Evolutionary conservation across 2,329 filamentous ascomycete species (phyloP).

Genomic region (Alternaria burnsii): DNA sequence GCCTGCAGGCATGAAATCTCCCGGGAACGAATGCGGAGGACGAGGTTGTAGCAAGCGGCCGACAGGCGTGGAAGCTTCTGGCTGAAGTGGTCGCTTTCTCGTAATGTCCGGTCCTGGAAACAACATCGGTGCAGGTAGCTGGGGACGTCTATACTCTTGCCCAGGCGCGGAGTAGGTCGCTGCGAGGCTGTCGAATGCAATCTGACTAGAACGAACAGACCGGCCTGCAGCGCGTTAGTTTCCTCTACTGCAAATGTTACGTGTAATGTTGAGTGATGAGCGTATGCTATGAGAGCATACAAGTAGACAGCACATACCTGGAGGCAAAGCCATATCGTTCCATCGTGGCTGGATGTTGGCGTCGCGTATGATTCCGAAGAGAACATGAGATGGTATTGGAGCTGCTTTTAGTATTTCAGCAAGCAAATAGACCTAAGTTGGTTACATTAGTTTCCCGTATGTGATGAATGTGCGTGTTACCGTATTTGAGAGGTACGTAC

Average conservation of each 20-base stretch:
- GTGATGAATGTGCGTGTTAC: slow-evolving; percentile 5
- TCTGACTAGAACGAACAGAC: slow-evolving; percentile 49
- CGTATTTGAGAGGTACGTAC: slow-evolving; percentile 41
- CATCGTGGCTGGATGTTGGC: slow-evolving; percentile 57
- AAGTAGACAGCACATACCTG: slow-evolving; percentile 51
- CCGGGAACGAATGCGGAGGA: slow-evolving; percentile 48
- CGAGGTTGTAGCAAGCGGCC: slow-evolving; percentile 58
- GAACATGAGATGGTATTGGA: slow-evolving; percentile 53
- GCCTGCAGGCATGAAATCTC: slow-evolving; percentile 39
- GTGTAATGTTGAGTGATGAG: neutral
- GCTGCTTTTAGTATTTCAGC: slow-evolving; percentile 62
- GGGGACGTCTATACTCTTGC: slow-evolving; percentile 42
- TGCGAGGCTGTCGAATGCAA: slow-evolving; percentile 44
- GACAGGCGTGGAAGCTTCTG: slow-evolving; percentile 42
- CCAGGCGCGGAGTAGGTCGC: slow-evolving; percentile 28
- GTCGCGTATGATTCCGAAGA: slow-evolving; percentile 56
- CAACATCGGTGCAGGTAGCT: slow-evolving; percentile 40
- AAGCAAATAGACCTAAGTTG: slow-evolving; percentile 54
- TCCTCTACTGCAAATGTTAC: neutral
- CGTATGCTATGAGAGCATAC: neutral
- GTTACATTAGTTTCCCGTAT: slow-evolving; percentile 8
- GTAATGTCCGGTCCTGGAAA: slow-evolving; percentile 45
- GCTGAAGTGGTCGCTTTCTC: slow-evolving; percentile 49
- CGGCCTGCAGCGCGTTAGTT: slow-evolving; percentile 40
- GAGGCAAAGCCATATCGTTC: slow-evolving; percentile 60